A percentile compares a stretch with the other conserved stretches of the same genome.
Conservation (phyloP, 129 eudicot genomes). For the Centaurea solstitialis region DNA sequence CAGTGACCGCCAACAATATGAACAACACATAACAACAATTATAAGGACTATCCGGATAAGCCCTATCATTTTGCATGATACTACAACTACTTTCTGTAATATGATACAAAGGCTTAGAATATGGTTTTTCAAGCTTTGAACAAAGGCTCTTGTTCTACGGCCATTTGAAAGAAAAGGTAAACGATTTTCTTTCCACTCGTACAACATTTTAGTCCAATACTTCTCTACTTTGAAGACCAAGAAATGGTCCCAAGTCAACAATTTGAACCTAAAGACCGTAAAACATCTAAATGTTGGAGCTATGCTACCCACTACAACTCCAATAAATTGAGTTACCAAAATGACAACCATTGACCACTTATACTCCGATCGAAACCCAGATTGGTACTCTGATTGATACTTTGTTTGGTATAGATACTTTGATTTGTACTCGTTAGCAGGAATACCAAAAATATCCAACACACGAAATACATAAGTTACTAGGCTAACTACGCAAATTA, state of each 20-base stretch:
- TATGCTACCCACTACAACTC: constrained; percentile 14
- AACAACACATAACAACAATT: background rate
- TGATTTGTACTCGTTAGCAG: no score
- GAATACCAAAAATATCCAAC: no score
- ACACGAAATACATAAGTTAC: no score
- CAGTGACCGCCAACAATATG: background rate
- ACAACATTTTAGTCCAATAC: constrained; percentile 8
- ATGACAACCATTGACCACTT: constrained; percentile 2
- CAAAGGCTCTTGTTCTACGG: background rate
- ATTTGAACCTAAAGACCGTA: background rate
- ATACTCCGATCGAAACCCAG: background rate
- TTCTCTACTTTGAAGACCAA: constrained; percentile 14
- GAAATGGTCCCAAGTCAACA: background rate
- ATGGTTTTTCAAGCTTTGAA: background rate
- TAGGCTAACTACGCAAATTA: background rate
- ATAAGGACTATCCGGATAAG: background rate
- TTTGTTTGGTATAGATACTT: no score
- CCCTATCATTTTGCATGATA: constrained; percentile 8
- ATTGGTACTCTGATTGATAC: no score
- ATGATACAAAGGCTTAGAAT: background rate
- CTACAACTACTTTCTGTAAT: background rate
- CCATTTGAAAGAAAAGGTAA: background rate
- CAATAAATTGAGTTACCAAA: background rate
- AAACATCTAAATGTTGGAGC: constrained; percentile 10
- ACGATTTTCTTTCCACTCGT: background rate